phyloP scores from a whole-genome alignment of 2,329 filamentous ascomycete species.

The Epichloe baconii region DNA sequence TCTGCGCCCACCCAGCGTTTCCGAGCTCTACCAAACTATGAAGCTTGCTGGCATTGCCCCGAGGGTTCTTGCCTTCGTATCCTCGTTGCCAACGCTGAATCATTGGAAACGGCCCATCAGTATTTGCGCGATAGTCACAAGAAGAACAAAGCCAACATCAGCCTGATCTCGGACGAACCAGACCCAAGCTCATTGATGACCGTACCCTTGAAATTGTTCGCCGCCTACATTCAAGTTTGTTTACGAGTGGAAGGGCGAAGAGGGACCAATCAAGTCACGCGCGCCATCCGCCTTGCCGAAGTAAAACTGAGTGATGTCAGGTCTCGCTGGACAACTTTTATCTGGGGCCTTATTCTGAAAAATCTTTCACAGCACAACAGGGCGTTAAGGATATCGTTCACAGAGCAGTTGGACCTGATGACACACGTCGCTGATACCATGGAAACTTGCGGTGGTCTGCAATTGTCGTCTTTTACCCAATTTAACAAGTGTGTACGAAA shows the following conservation, averaged over 20 bases:
- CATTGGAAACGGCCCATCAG: conserved; percentile 30
- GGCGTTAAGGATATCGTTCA: conserved; percentile 14
- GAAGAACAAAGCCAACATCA: conserved; percentile 3
- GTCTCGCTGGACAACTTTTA: conserved; percentile 16
- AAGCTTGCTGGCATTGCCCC: conserved; percentile 33
- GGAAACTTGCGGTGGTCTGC: conserved; percentile 13
- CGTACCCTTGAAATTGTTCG: conserved; percentile 26
- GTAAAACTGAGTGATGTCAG: conserved; percentile 12
- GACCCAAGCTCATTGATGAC: conserved; percentile 11
- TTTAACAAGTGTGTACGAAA: conserved; percentile 13
- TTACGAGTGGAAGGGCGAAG: conserved; percentile 10
- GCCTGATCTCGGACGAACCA: conserved; percentile 13
- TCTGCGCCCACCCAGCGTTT: conserved; percentile 44
- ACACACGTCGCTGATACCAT: conserved; percentile 16
- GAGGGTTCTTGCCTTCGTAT: conserved; percentile 36
- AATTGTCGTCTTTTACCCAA: conserved; percentile 10
- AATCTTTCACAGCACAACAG: conserved; percentile 18
- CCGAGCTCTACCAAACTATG: conserved; percentile 49
- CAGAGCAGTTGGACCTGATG: conserved; percentile 18
- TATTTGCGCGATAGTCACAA: conserved; percentile 35
- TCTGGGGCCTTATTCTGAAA: conserved; percentile 23
- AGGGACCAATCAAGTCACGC: conserved; percentile 15
- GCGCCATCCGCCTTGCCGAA: conserved; percentile 19
- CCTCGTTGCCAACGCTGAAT: conserved; percentile 39
- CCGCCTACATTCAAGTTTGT: conserved; percentile 32